These are phyloP conservation scores for Herpetospermum pedunculosum DNA, from an alignment of 306 rosid species.

Conservation along the genomic window DNA sequence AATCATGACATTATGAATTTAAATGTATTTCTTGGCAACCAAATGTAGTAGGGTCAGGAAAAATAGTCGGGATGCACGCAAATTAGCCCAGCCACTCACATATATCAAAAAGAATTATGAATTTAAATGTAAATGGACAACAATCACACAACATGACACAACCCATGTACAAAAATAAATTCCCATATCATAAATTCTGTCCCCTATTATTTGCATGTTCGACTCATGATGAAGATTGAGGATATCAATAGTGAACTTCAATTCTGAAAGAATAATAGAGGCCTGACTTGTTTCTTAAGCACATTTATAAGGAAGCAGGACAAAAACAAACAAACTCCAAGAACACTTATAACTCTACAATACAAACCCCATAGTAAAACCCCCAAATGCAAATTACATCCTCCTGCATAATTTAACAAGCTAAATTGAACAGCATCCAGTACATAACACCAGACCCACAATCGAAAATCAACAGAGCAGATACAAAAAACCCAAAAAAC, in stretches of 20 bases:
- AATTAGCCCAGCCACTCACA: too few relatives aligned
- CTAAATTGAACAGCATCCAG: not conserved
- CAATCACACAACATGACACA: not conserved
- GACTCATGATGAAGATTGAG: not conserved
- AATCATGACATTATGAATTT: not conserved
- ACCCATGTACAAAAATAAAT: not conserved
- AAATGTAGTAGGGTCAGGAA: too few relatives aligned
- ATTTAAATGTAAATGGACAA: not conserved
- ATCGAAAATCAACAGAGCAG: not conserved
- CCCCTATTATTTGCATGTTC: not conserved
- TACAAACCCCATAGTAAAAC: not conserved
- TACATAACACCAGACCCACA: not conserved
- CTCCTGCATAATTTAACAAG: not conserved
- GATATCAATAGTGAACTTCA: not conserved
- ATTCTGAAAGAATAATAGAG: not conserved
- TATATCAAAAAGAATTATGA: too few relatives aligned
- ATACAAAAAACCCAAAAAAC: not conserved
- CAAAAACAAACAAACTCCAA: not conserved
- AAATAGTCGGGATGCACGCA: too few relatives aligned
- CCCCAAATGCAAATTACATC: not conserved
- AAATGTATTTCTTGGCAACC: too few relatives aligned
- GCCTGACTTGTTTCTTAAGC: not conserved
- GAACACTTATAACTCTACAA: not conserved
- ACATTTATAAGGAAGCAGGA: not conserved
- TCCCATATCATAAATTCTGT: not conserved